A percentile compares a stretch with the other conserved stretches of the same genome.
Conservation (phyloP, 2,329 filamentous ascomycete genomes). For the Alternaria sp. region DNA sequence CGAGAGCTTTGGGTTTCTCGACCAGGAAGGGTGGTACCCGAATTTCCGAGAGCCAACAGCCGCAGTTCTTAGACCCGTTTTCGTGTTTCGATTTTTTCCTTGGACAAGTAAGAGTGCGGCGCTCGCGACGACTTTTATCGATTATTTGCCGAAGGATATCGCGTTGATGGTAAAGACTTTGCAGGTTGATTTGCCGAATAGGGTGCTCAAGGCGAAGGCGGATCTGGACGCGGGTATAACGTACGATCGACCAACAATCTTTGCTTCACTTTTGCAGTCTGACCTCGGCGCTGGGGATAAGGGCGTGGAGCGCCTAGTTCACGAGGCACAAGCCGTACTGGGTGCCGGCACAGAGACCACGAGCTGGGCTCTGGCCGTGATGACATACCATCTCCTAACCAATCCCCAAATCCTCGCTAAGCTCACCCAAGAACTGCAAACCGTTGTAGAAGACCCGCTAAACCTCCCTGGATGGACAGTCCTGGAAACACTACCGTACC, state of each 20-base stretch:
- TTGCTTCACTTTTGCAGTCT: slow-evolving; percentile 26
- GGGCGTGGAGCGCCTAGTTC: slow-evolving; percentile 33
- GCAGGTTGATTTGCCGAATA: slow-evolving; percentile 33
- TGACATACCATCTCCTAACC: slow-evolving; percentile 38
- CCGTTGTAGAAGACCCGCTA: slow-evolving; percentile 21
- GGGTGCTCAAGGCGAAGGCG: slow-evolving; percentile 27
- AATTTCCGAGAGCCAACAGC: slow-evolving; percentile 32
- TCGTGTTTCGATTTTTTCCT: slow-evolving; percentile 35
- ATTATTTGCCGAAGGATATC: slow-evolving; percentile 28
- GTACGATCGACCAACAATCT: slow-evolving; percentile 32
- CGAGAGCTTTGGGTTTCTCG: slow-evolving; percentile 29
- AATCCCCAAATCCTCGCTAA: slow-evolving; percentile 28
- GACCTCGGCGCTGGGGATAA: slow-evolving; percentile 25
- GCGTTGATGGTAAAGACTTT: slow-evolving; percentile 30
- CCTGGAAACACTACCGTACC: slow-evolving; percentile 39
- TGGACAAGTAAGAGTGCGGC: slow-evolving; percentile 20
- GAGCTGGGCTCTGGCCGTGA: slow-evolving; percentile 33
- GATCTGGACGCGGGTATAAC: slow-evolving; percentile 31
- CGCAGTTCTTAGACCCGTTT: slow-evolving; percentile 24
- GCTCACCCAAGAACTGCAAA: slow-evolving; percentile 32
- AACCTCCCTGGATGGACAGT: slow-evolving; percentile 24
- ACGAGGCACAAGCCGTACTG: slow-evolving; percentile 40
- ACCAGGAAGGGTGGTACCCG: slow-evolving; percentile 33
- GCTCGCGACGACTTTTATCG: slow-evolving; percentile 22
- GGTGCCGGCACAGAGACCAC: slow-evolving; percentile 47